Percentiles rank a stretch among this genome's conserved stretches.
phyloP scores from a whole-genome alignment of 2,329 filamentous ascomycete species.

The Periconia sp. region DNA sequence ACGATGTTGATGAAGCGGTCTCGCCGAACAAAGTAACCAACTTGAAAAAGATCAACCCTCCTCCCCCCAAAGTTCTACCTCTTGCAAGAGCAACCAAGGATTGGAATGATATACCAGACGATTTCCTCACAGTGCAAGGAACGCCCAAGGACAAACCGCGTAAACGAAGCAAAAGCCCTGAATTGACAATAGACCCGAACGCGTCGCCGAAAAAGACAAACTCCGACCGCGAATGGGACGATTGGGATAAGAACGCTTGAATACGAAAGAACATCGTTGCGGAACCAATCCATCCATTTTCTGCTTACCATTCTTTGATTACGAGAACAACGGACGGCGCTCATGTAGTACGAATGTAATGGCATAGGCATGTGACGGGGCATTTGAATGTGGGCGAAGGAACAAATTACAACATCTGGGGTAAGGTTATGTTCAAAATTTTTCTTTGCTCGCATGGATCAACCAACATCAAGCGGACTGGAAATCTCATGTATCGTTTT shows the following conservation, averaged over 20 bases:
- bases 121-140: slow-evolving; percentile 35
- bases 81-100: slow-evolving; percentile 34
- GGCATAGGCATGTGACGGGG: too few species aligned
- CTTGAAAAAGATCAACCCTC: slow-evolving; percentile 10
- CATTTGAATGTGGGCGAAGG: too few species aligned
- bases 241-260: slow-evolving; percentile 26
- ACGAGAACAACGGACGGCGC: too few species aligned
- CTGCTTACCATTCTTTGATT: neutral
- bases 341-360: too few species aligned
- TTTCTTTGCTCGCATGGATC: too few species aligned
- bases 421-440: too few species aligned
- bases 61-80: slow-evolving; percentile 5
- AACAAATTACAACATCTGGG: too few species aligned
- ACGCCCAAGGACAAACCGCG: slow-evolving; percentile 29
- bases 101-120: slow-evolving; percentile 55
- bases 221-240: slow-evolving; percentile 33
- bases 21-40: slow-evolving; percentile 15
- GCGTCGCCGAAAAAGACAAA: slow-evolving; percentile 26
- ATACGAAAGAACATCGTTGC: neutral
- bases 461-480: too few species aligned
- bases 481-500: too few species aligned
- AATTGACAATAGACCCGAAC: slow-evolving; percentile 28
- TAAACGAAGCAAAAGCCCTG: slow-evolving; percentile 10
- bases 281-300: neutral
- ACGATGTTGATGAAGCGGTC: slow-evolving; percentile 34